Conservation (phyloP, 495 filamentous ascomycete species). For the Penicillium cosmopolitanum region DNA sequence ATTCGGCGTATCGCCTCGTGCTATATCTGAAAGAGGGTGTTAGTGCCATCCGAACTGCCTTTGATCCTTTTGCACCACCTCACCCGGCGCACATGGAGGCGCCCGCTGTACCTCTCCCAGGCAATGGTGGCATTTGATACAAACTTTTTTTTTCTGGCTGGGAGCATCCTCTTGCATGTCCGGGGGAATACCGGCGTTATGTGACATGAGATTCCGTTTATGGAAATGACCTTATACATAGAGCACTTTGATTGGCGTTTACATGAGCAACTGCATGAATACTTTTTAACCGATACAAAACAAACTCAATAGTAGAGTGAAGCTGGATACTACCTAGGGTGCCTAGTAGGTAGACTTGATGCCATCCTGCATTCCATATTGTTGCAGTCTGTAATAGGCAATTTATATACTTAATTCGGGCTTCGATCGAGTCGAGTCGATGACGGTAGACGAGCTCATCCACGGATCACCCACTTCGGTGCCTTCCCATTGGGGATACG, state of each 20-base stretch:
- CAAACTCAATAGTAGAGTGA: neutral
- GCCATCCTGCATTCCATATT: no score
- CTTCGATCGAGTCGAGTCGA: no score
- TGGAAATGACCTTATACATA: constrained; percentile 33
- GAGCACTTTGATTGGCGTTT: constrained; percentile 12
- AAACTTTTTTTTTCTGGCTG: neutral
- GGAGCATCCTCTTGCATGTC: neutral
- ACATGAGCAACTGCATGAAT: neutral
- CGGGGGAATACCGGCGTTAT: constrained; percentile 14
- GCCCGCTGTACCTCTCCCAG: constrained; percentile 19
- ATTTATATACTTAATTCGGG: no score
- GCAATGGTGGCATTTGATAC: constrained; percentile 26
- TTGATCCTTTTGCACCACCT: constrained; percentile 42
- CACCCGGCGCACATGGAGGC: constrained; percentile 10
- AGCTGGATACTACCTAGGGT: no score
- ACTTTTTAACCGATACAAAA: neutral
- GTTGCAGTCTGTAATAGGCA: no score
- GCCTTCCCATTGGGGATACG: no score
- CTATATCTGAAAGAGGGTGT: constrained; percentile 75
- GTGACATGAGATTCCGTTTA: constrained; percentile 22
- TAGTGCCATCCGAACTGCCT: constrained; percentile 40
- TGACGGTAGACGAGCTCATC: no score
- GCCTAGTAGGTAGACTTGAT: no score
- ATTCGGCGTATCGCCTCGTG: constrained; percentile 87
- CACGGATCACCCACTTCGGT: no score